Conservation (phyloP, 257 asterid genomes). For the Solanum sitiens region DNA sequence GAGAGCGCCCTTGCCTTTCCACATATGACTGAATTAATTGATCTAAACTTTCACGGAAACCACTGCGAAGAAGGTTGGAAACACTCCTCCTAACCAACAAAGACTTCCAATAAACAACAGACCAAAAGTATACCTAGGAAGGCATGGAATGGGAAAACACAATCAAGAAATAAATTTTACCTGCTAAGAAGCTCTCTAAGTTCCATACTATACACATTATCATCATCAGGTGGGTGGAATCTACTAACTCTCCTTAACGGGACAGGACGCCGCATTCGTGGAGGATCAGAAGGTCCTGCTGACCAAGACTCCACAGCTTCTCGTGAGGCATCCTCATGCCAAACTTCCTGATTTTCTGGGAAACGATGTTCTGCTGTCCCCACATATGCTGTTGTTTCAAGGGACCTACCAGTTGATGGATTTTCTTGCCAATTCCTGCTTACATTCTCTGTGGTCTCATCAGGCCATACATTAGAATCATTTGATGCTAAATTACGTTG, state of each 20-base stretch:
- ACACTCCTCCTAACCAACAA: slow-evolving; percentile 75
- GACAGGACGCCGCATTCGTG: slow-evolving; percentile 57
- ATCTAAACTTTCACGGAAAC: slow-evolving; percentile 89
- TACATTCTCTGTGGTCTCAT: slow-evolving; percentile 20
- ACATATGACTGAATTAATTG: slow-evolving; percentile 82
- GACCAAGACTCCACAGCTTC: slow-evolving; percentile 70
- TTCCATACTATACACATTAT: slow-evolving; percentile 92
- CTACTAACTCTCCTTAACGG: slow-evolving; percentile 48
- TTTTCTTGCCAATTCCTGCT: slow-evolving; percentile 37
- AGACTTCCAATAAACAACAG: background rate
- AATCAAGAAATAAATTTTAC: slow-evolving; percentile 13
- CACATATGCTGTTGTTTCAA: slow-evolving; percentile 27
- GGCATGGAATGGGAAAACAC: background rate
- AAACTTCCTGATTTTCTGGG: slow-evolving; percentile 39
- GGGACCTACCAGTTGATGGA: slow-evolving; percentile 33
- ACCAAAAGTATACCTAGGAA: background rate
- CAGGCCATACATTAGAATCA: slow-evolving; percentile 32
- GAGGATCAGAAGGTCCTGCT: slow-evolving; percentile 64
- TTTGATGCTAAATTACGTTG: slow-evolving; percentile 17
- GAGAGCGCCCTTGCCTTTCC: slow-evolving; percentile 66
- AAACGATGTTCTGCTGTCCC: slow-evolving; percentile 25
- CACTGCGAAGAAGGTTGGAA: slow-evolving; percentile 88
- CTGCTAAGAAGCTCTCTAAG: slow-evolving; percentile 97
- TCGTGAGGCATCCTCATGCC: slow-evolving; percentile 48
- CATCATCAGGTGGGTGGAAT: slow-evolving; percentile 90